phyloP scores from a whole-genome alignment of 2,329 filamentous ascomycete species.

The Cercospora nicotianae region DNA sequence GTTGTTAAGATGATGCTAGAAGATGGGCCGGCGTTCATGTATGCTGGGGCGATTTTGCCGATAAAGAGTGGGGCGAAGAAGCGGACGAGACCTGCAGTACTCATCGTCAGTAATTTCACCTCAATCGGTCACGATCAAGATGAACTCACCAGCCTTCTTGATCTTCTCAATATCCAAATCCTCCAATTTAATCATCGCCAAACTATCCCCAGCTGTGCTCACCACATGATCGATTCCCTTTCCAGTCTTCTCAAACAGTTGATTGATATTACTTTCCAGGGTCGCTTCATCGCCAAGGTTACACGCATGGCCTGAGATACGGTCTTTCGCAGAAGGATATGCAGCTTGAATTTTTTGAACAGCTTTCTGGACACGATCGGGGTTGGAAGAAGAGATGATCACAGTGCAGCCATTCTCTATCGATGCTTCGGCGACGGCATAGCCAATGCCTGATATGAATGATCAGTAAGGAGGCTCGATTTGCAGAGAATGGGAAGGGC shows the following conservation, averaged over 20 bases:
- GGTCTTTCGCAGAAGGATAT: slow-evolving; percentile 45
- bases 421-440: slow-evolving; percentile 58
- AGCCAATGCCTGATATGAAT: slow-evolving; percentile 56
- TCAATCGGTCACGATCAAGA: not conserved
- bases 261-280: slow-evolving; percentile 51
- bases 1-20: slow-evolving; percentile 60
- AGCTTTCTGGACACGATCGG: slow-evolving; percentile 50
- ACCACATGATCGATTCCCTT: slow-evolving; percentile 57
- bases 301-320: slow-evolving; percentile 48
- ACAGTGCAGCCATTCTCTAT: slow-evolving; percentile 59
- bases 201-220: slow-evolving; percentile 56
- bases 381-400: slow-evolving; percentile 60
- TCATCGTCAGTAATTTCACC: not conserved
- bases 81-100: slow-evolving; percentile 47
- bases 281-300: slow-evolving; percentile 50
- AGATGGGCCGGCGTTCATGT: slow-evolving; percentile 45
- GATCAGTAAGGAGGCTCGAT: not conserved
- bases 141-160: slow-evolving; percentile 35
- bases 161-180: slow-evolving; percentile 46
- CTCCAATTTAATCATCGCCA: slow-evolving; percentile 44
- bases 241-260: slow-evolving; percentile 45
- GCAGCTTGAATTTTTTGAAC: slow-evolving; percentile 47
- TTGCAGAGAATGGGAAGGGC: not conserved
- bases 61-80: slow-evolving; percentile 55
- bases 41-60: slow-evolving; percentile 51